Evolutionary conservation across 495 filamentous ascomycete genomes (phyloP).

Genomic region (Podospora sp.): DNA sequence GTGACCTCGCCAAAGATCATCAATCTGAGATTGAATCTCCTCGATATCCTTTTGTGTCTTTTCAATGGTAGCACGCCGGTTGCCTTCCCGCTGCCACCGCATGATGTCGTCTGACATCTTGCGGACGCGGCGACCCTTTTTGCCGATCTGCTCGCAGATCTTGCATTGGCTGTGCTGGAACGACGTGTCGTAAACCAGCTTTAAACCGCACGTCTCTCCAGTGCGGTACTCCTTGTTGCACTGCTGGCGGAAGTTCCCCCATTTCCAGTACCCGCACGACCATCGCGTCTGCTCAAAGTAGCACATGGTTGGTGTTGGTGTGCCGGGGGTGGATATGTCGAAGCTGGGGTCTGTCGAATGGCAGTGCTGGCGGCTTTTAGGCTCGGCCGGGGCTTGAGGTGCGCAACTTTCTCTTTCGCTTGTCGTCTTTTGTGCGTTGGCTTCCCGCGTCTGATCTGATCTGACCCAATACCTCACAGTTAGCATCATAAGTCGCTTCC

Average conservation of each 20-base stretch:
- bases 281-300: slow-evolving; percentile 65
- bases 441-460: slow-evolving; percentile 13
- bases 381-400: not conserved
- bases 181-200: slow-evolving; percentile 75
- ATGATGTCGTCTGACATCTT: slow-evolving; percentile 77
- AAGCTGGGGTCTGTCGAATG: not conserved
- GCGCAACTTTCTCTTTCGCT: slow-evolving; percentile 1
- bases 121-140: slow-evolving; percentile 74
- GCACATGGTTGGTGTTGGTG: slow-evolving; percentile 55
- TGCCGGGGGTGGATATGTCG: not conserved
- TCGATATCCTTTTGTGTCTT: slow-evolving; percentile 65
- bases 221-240: slow-evolving; percentile 96
- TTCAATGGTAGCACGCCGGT: slow-evolving; percentile 79
- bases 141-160: slow-evolving; percentile 88
- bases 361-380: not conserved
- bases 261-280: slow-evolving; percentile 88
- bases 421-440: slow-evolving; percentile 2
- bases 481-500: slow-evolving; percentile 11
- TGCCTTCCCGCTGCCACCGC: slow-evolving; percentile 77
- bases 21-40: slow-evolving; percentile 68
- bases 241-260: slow-evolving; percentile 91
- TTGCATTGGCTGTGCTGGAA: slow-evolving; percentile 66
- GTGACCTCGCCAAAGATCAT: slow-evolving; percentile 54
- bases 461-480: slow-evolving; percentile 10
- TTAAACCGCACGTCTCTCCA: slow-evolving; percentile 97